Percentiles rank a stretch among this genome's conserved stretches.
Evolutionary conservation across 169 alveolate species (phyloP).

Genomic region (Cryptosporidium parvum): DNA sequence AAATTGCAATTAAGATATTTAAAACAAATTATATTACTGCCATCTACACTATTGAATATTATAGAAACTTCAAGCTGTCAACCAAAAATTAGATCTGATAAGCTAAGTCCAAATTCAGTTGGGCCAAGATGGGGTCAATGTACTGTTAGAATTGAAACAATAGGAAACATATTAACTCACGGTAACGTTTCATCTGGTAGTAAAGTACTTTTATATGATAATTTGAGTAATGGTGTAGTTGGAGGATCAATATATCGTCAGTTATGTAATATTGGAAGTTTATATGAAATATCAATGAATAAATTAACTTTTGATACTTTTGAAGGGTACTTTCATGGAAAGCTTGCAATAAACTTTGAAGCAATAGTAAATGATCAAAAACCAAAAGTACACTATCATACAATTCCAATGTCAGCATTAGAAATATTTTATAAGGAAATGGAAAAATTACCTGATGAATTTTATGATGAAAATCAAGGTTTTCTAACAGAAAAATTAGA

Average conservation of each 20-base stretch:
- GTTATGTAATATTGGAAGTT: conserved; percentile 22
- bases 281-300: conserved; percentile 58
- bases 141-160: conserved; percentile 70
- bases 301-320: conserved; percentile 59
- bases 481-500: background rate
- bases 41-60: conserved; percentile 38
- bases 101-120: conserved; percentile 54
- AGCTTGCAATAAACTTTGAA: conserved; percentile 53
- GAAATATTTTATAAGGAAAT: conserved; percentile 24
- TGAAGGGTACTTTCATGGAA: conserved; percentile 56
- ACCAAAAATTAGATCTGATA: conserved; percentile 37
- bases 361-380: conserved; percentile 18
- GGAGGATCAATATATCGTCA: conserved; percentile 75
- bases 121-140: conserved; percentile 76
- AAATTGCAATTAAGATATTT: conserved; percentile 51
- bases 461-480: background rate
- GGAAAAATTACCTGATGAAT: background rate
- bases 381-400: conserved; percentile 29
- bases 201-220: conserved; percentile 58
- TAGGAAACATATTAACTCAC: conserved; percentile 69
- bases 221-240: conserved; percentile 57
- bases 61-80: conserved; percentile 72
- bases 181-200: conserved; percentile 35
- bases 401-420: conserved; percentile 63
- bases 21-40: conserved; percentile 32